Conservation (phyloP, 2,329 filamentous ascomycete genomes). For the Teratosphaeria viscida region DNA sequence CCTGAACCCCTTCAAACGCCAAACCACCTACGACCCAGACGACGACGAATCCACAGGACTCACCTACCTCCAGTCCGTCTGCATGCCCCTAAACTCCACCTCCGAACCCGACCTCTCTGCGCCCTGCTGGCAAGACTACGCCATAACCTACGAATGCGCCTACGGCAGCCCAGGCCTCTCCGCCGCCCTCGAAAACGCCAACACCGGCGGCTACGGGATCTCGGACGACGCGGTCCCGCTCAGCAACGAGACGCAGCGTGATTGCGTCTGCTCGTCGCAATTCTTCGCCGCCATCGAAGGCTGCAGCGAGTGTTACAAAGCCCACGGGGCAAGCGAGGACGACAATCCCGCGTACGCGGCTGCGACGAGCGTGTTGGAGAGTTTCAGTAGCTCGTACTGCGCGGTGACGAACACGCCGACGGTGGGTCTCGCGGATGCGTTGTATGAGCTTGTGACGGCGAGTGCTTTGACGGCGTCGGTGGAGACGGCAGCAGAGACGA, state of each 20-base stretch:
- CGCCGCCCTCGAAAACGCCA: constrained; percentile 1
- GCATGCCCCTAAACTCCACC: constrained; percentile 12
- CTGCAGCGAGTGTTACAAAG: constrained; percentile 15
- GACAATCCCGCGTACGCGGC: neutral
- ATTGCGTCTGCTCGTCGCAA: constrained; percentile 19
- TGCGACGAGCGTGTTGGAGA: constrained; percentile 2
- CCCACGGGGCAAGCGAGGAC: constrained; percentile 10
- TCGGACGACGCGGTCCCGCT: constrained; percentile 4
- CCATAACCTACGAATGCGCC: constrained; percentile 11
- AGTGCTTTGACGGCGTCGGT: neutral
- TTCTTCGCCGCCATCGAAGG: constrained; percentile 13
- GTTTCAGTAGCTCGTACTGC: constrained; percentile 15
- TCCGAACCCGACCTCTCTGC: constrained; percentile 13
- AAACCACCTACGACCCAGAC: neutral
- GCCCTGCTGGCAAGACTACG: constrained; percentile 16
- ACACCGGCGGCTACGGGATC: neutral
- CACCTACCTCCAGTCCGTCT: constrained; percentile 4
- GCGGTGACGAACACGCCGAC: constrained; percentile 16
- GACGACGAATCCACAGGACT: neutral
- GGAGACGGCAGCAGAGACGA: neutral
- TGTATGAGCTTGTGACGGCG: constrained; percentile 3
- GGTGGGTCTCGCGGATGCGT: constrained; percentile 10
- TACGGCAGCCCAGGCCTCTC: constrained; percentile 6
- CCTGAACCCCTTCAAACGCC: no score
- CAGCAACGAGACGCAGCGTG: constrained; percentile 15